These are phyloP conservation scores for Lupinus albus DNA, from an alignment of 306 rosid species.

Conservation along the genomic window DNA sequence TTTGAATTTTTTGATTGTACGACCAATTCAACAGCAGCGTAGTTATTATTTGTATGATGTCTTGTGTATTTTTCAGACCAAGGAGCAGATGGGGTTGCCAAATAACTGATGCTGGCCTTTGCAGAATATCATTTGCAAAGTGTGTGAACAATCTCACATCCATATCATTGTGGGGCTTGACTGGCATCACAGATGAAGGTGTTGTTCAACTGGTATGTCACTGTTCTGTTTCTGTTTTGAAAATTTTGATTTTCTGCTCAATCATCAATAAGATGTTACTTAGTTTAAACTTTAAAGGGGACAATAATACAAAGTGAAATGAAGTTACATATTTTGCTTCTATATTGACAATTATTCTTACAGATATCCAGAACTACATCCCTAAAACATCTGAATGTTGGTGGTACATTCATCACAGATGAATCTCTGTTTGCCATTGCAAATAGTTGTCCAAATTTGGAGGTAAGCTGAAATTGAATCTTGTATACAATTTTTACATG, in stretches of 20 bases:
- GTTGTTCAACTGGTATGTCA: slow-evolving; percentile 76
- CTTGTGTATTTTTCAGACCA: slow-evolving; percentile 58
- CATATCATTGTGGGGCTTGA: slow-evolving; percentile 88
- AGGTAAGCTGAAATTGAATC: slow-evolving; percentile 54
- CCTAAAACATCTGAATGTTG: slow-evolving; percentile 77
- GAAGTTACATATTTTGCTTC: neutral
- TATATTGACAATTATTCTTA: slow-evolving; percentile 26
- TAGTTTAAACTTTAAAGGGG: neutral
- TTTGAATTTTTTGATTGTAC: neutral
- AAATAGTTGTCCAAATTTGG: slow-evolving; percentile 67
- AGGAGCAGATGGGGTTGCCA: slow-evolving; percentile 92
- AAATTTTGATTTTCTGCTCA: neutral
- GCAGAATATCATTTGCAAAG: slow-evolving; percentile 68
- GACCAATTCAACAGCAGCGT: neutral
- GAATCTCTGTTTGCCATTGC: slow-evolving; percentile 74
- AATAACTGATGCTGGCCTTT: slow-evolving; percentile 74
- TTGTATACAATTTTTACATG: neutral
- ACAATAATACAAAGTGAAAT: too few species aligned
- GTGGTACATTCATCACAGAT: slow-evolving; percentile 94
- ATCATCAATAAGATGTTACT: neutral
- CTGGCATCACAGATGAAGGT: slow-evolving; percentile 91
- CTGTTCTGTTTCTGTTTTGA: neutral
- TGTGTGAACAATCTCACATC: slow-evolving; percentile 75
- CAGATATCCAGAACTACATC: slow-evolving; percentile 80
- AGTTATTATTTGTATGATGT: slow-evolving; percentile 6